A percentile compares a stretch with the other conserved stretches of the same genome.
Conservation (phyloP, 495 filamentous ascomycete genomes). For the Penicillium longicatenatum region DNA sequence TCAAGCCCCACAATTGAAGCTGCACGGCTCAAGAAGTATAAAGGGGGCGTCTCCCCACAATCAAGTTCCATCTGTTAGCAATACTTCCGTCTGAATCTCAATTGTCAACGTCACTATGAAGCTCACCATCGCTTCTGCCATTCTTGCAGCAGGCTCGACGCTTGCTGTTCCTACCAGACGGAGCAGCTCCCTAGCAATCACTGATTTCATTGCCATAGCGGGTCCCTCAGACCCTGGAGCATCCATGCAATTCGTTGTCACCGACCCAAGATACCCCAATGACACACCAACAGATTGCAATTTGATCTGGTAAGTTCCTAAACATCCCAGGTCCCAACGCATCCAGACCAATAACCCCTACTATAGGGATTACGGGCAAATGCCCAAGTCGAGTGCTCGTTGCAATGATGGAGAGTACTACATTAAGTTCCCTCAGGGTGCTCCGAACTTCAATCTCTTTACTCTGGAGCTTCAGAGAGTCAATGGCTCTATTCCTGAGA, state of each 20-base stretch:
- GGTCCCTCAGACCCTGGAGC: slow-evolving; percentile 8
- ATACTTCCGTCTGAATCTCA: not conserved
- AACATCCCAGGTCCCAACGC: no score
- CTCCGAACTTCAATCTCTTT: slow-evolving; percentile 21
- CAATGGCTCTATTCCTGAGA: slow-evolving; percentile 17
- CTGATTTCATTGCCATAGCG: slow-evolving; percentile 17
- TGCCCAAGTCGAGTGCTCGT: slow-evolving; percentile 20
- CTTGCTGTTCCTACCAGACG: slow-evolving; percentile 21
- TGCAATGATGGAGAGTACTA: slow-evolving; percentile 32
- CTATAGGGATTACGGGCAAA: slow-evolving; percentile 19
- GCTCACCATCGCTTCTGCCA: slow-evolving; percentile 13
- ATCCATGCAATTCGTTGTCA: slow-evolving; percentile 27
- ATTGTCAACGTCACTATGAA: slow-evolving; percentile 23
- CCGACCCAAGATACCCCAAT: slow-evolving; percentile 27
- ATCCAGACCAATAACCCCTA: no score
- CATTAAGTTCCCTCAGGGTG: slow-evolving; percentile 27
- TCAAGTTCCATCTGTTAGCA: not conserved
- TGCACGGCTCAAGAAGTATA: not conserved
- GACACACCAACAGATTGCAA: slow-evolving; percentile 35
- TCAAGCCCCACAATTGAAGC: not conserved
- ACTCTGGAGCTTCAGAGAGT: slow-evolving; percentile 24
- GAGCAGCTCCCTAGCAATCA: slow-evolving; percentile 19
- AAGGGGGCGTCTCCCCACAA: not conserved
- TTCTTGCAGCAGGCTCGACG: slow-evolving; percentile 23
- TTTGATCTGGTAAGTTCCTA: slow-evolving; percentile 25